These are phyloP conservation scores for Elongisporangium prolatum DNA, from an alignment of 352 stramenopile species.

Conservation along the genomic window DNA sequence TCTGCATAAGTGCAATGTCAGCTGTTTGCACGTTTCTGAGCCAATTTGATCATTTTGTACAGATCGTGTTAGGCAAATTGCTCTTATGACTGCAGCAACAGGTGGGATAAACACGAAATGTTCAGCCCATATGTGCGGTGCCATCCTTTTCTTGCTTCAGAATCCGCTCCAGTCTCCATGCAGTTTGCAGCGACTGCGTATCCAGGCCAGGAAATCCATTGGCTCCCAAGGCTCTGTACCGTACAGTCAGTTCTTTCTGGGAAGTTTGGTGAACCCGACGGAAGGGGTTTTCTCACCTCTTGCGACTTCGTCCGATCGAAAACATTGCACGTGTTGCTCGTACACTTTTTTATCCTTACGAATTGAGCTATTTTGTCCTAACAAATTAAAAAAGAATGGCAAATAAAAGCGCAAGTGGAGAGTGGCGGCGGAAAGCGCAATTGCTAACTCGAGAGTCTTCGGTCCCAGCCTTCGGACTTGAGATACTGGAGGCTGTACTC, in stretches of 20 bases:
- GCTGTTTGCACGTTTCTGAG: background rate
- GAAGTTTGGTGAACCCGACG: background rate
- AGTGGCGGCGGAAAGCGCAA: background rate
- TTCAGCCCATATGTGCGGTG: background rate
- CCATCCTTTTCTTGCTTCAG: background rate
- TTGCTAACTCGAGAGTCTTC: conserved; percentile 18
- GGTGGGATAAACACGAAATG: background rate
- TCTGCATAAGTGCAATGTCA: background rate
- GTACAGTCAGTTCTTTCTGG: background rate
- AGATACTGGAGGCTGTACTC: conserved; percentile 57
- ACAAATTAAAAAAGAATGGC: background rate
- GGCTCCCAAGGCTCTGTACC: background rate
- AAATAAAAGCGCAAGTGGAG: background rate
- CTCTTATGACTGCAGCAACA: background rate
- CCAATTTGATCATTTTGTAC: background rate
- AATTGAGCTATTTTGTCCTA: background rate
- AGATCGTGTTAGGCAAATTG: too few species aligned
- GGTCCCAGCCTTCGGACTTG: conserved; percentile 34
- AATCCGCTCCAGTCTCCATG: background rate
- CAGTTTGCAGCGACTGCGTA: background rate
- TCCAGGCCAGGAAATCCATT: background rate
- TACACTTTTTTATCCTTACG: background rate
- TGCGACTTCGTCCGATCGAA: background rate
- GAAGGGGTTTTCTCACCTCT: background rate
- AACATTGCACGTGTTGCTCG: background rate